A percentile compares a stretch with the other conserved stretches of the same genome.
These are phyloP conservation scores for Cyclanthera cordifolia DNA, from an alignment of 306 rosid species.

Conservation along the genomic window DNA sequence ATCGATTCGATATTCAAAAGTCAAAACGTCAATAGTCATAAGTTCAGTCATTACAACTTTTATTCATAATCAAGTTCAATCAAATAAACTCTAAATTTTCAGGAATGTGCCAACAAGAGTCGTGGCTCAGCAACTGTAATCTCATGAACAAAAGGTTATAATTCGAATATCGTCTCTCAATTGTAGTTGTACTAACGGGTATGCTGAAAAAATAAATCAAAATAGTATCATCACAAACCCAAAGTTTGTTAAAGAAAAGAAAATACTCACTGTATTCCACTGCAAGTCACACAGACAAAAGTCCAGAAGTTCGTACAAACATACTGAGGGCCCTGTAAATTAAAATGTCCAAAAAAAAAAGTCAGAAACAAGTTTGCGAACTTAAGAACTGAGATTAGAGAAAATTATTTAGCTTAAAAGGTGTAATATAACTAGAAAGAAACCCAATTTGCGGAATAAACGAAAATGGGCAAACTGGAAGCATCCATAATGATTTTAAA, in stretches of 20 bases:
- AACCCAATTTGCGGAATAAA: no score
- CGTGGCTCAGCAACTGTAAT: no score
- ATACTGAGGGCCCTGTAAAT: conserved; percentile 69
- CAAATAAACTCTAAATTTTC: not conserved
- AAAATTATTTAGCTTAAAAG: not conserved
- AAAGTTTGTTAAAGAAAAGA: not conserved
- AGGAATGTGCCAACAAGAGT: no score
- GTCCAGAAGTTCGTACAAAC: conserved; percentile 73
- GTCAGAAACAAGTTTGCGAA: not conserved
- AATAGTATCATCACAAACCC: not conserved
- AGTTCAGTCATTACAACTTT: not conserved
- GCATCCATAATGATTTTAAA: not conserved
- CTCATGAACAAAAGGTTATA: no score
- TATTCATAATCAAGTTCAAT: not conserved
- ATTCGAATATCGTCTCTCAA: no score
- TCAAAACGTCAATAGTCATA: not conserved
- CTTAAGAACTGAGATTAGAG: not conserved
- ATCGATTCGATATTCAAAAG: no score
- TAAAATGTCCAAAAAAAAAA: not conserved
- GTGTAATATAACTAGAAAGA: not conserved
- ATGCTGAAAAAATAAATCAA: not conserved
- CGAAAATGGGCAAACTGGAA: not conserved
- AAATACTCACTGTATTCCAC: conserved; percentile 79
- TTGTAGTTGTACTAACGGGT: no score
- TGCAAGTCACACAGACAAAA: conserved; percentile 60